Base-by-base conservation (phyloP, 2,329 filamentous ascomycete species). In the Rhynchosporium secalis region DNA sequence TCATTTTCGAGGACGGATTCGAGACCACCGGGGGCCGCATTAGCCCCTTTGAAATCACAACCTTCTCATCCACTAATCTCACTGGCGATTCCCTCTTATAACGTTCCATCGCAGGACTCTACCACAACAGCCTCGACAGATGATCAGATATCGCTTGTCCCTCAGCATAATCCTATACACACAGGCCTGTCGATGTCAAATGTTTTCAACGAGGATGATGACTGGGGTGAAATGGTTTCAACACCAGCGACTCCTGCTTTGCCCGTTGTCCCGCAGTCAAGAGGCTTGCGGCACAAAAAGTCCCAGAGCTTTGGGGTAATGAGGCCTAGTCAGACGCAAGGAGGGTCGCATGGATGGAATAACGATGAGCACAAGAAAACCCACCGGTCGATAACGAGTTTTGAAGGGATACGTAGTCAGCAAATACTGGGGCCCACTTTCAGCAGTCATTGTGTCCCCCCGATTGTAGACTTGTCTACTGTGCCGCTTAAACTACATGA, bases 221-320 rank as follows among this genome's bases (percentile, higher is more conserved):
- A 74, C 52, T 76, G 75, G 75, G 75, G 75, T 6, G 75, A 76
- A 59, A 75, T 76, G 74, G 69, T 76, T 15, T 71, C 72, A 36
- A 75, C 74, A 1, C 73, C 75, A 28, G 61, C 65, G 7, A 59
- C 64, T 12, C 52, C 60, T 29, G 61, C 63, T n/a, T 33, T 62
- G 12, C 61, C 70, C 31, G 57, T 56, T 26, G 40, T 64, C 10
- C 61, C 66, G 28, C 51, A 62, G 8, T 33, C 56, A 13, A 57
- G 54, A 9, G 46, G 43, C 10, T 55, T 63, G n/a, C 61, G 47
- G 8, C 67, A 71, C 47, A 70, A 68, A 33, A 70, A 66, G 47
- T 70, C 70, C 3, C 62, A 64, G 51, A 71, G 66, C 45, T 57
- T 69, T 38, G 60, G 56, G 1, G 63, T 59, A 40, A 28, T 48